These are phyloP conservation scores for Amylocarpus encephaloides DNA, from an alignment of 2,329 filamentous ascomycete genomes.

Conservation along the genomic window DNA sequence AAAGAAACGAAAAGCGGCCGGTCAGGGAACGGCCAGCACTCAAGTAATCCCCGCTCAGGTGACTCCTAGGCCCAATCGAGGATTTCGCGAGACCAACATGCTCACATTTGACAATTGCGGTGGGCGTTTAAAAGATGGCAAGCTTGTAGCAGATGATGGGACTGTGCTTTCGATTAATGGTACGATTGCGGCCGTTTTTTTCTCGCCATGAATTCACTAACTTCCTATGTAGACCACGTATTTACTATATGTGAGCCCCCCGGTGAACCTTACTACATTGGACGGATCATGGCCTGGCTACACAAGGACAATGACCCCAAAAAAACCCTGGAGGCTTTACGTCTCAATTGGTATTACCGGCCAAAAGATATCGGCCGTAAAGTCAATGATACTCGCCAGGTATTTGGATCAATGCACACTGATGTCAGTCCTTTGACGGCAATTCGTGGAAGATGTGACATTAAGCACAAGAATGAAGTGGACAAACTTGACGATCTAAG, in stretches of 20 bases:
- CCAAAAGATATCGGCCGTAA: slow-evolving; percentile 93
- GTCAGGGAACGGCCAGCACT: slow-evolving; percentile 20
- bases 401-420: slow-evolving; percentile 98
- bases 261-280: slow-evolving; percentile 95
- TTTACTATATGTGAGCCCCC: slow-evolving; percentile 97
- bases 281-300: slow-evolving; percentile 96
- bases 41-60: slow-evolving; percentile 10
- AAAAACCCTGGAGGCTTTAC: slow-evolving; percentile 74
- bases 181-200: slow-evolving; percentile 43
- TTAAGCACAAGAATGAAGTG: slow-evolving; percentile 84
- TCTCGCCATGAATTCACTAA: not conserved
- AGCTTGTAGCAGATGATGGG: slow-evolving; percentile 84
- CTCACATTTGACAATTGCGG: slow-evolving; percentile 75
- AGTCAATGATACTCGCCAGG: slow-evolving; percentile 79
- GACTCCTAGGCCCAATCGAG: slow-evolving; percentile 7
- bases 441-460: slow-evolving; percentile 86
- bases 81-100: slow-evolving; percentile 66
- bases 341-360: slow-evolving; percentile 97
- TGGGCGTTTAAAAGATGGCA: slow-evolving; percentile 64
- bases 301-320: slow-evolving; percentile 68
- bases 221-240: slow-evolving; percentile 60
- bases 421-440: slow-evolving; percentile 90
- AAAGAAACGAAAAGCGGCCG: slow-evolving; percentile 78
- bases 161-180: slow-evolving; percentile 78
- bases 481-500: slow-evolving; percentile 75